Evolutionary conservation across 2,329 filamentous ascomycete species (phyloP), one percentile per base, ranked within the genome.

Genomic region (Talaromyces sp.): DNA sequence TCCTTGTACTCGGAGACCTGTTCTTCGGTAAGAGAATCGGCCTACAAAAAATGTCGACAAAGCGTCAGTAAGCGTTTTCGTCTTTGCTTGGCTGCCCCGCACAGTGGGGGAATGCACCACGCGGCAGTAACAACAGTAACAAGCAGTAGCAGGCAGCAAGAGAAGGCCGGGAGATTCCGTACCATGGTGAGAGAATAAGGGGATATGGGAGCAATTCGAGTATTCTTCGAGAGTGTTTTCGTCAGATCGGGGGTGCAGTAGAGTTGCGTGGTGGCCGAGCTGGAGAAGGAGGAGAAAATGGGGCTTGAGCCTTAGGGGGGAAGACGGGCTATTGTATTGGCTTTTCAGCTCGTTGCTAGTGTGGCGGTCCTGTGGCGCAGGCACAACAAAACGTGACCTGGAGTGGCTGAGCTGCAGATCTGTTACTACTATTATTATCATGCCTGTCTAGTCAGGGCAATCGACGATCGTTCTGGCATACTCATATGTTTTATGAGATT

Each of bases 1-100:
- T 99, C 95, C 90, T 98, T 99, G 86, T 98, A 99, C 85, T 99
- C 95, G 78, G 95, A 98, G 79, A 99, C 95, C 87, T 99, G 95
- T 84, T 99, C 95, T 86, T 99, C 95, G 73, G 95, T 98, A 76
- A 99, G 89, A 80, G 94, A 94, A 79, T 99, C 95, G 79, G 94
- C 94, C 94, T 98, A 78, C 62, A 68, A 56, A 67, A 40, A 64
- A 62, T 64, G 65, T 67, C 55, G 57, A 47, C 16, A 42, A 27
- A 28, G 30, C 62, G 69, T 73, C 65, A 75, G 73, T 65, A 62
- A 47, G 33, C 31, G 44, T 30, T 55, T 40, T 54, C 44, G 44
- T 52, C 57, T 23, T 56, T 60, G 57, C 50, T 60, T 33, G 57
- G 53, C 47, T 69, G 69, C 72, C 72, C 72, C 72, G 73, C 73